Evolutionary conservation across 129 eudicot genomes (phyloP).

Genomic region (Erigeron canadensis): DNA sequence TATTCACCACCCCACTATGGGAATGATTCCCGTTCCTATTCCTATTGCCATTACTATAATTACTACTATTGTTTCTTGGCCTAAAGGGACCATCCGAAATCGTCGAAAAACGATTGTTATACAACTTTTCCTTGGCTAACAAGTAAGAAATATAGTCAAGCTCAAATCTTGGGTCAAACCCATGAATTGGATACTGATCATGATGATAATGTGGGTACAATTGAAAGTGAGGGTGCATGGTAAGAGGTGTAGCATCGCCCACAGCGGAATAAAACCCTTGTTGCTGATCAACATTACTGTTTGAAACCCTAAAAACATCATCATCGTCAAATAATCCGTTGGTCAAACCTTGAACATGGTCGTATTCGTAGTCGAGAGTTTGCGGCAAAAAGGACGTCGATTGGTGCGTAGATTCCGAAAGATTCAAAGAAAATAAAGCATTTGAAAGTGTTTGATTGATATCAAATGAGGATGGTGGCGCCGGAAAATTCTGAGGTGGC

Average conservation of each 20-base stretch:
- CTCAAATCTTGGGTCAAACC: slow-evolving; percentile 25
- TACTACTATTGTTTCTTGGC: neutral
- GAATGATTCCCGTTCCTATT: neutral
- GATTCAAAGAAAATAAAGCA: slow-evolving; percentile 14
- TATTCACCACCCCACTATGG: slow-evolving; percentile 5
- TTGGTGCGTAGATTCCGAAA: neutral
- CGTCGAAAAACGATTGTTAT: no score
- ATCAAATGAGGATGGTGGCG: slow-evolving; percentile 27
- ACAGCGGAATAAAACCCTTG: slow-evolving; percentile 33
- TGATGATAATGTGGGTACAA: neutral
- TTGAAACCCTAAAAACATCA: slow-evolving; percentile 27
- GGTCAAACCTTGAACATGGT: slow-evolving; percentile 12
- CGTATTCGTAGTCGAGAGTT: slow-evolving; percentile 7
- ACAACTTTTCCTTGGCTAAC: slow-evolving; percentile 50
- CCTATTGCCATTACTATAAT: neutral
- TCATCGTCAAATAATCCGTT: neutral
- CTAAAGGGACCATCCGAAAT: no score
- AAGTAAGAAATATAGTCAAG: slow-evolving; percentile 44
- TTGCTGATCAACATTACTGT: neutral
- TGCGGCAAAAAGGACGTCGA: slow-evolving; percentile 1
- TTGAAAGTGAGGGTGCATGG: slow-evolving; percentile 38
- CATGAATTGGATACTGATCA: neutral
- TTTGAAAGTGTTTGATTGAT: slow-evolving; percentile 20
- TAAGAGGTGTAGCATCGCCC: slow-evolving; percentile 16
- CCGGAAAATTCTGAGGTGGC: slow-evolving; percentile 16